A percentile compares a stretch with the other conserved stretches of the same genome.
These are phyloP conservation scores for Aspergillus sp. DNA, from an alignment of 2,329 filamentous ascomycete genomes.

Conservation along the genomic window DNA sequence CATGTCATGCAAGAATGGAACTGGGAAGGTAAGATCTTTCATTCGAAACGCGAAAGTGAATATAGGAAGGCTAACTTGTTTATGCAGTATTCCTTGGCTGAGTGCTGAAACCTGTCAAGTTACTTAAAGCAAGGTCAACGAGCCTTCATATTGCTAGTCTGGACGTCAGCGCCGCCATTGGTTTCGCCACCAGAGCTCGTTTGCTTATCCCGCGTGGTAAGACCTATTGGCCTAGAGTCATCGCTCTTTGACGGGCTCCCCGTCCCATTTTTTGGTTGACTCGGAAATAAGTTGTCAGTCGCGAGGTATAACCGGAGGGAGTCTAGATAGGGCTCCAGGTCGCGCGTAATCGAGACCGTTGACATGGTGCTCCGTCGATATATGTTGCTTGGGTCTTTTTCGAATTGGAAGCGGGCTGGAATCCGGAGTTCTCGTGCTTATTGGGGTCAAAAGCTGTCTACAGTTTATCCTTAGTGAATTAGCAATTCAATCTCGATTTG, in stretches of 20 bases:
- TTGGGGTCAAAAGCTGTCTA: constrained; percentile 18
- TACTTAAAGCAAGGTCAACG: background rate
- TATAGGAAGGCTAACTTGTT: constrained; percentile 12
- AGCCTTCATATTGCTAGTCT: background rate
- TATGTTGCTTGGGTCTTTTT: constrained; percentile 6
- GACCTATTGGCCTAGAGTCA: background rate
- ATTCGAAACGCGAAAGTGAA: constrained; percentile 3
- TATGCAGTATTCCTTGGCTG: constrained; percentile 47
- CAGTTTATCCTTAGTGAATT: constrained; percentile 22
- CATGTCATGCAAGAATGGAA: constrained; percentile 73
- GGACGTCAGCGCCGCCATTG: background rate
- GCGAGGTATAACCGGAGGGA: constrained; percentile 35
- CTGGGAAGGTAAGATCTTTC: constrained; percentile 67
- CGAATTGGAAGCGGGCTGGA: constrained; percentile 6
- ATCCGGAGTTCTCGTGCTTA: constrained; percentile 1
- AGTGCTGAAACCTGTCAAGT: constrained; percentile 8
- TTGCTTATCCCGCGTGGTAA: constrained; percentile 3
- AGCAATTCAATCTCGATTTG: constrained; percentile 24
- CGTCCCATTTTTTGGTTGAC: constrained; percentile 2
- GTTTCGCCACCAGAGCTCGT: constrained; percentile 1
- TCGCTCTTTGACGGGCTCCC: constrained; percentile 1
- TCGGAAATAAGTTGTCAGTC: constrained; percentile 7
- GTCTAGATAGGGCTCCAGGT: constrained; percentile 36
- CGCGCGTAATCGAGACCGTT: constrained; percentile 37
- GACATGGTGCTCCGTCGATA: constrained; percentile 26